Conservation (phyloP, 257 asterid species). For the Sherardia arvensis region DNA sequence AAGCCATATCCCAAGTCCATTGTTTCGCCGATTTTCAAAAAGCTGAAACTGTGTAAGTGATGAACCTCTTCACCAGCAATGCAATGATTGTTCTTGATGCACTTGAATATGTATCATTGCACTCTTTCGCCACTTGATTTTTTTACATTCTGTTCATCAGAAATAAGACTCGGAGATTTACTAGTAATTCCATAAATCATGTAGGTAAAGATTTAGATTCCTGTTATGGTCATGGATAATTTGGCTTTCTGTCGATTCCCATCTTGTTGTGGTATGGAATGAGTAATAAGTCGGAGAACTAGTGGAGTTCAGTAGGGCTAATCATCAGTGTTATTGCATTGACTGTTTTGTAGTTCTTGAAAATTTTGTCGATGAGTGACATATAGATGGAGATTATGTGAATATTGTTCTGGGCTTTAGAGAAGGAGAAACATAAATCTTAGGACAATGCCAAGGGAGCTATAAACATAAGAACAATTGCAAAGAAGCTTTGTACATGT, state of each 20-base stretch:
- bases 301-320: not conserved
- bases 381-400: too few species aligned
- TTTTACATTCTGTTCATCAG: too few species aligned
- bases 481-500: not conserved
- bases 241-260: not conserved
- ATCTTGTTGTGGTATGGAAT: not conserved
- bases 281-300: not conserved
- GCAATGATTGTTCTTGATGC: not conserved
- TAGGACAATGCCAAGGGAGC: not conserved
- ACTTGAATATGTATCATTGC: not conserved
- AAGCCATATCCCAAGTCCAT: slow-evolving; percentile 82
- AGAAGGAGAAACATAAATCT: not conserved
- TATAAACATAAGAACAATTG: not conserved
- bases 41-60: slow-evolving; percentile 91
- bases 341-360: not conserved
- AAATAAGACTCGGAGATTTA: not conserved
- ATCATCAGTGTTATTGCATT: not conserved
- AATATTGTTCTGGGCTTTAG: too few species aligned
- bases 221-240: not conserved
- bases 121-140: not conserved
- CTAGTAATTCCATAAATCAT: too few species aligned
- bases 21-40: slow-evolving; percentile 71
- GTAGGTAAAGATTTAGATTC: not conserved
- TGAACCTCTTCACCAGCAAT: not conserved
- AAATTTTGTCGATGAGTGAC: too few species aligned